Evolutionary conservation across 2,329 filamentous ascomycete species (phyloP).

Genomic region (Epichloe gansuensis): DNA sequence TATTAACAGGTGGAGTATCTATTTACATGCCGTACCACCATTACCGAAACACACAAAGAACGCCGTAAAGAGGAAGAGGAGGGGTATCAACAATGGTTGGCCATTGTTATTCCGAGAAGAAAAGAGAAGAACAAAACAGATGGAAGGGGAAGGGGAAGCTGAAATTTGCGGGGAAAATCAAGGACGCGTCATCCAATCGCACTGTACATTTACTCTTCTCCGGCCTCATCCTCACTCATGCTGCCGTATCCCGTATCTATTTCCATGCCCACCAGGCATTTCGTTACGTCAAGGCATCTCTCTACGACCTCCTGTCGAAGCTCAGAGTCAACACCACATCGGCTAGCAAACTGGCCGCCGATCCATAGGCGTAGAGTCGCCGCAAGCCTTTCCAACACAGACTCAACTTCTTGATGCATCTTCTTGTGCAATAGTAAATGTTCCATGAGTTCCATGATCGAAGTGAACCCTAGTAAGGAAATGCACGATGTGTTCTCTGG

Average conservation of each 20-base stretch:
- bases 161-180: background rate
- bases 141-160: too few species aligned
- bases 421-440: constrained; percentile 34
- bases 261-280: constrained; percentile 47
- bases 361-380: constrained; percentile 50
- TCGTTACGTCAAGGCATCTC: constrained; percentile 43
- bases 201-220: background rate
- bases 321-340: constrained; percentile 36
- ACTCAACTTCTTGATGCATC: constrained; percentile 33
- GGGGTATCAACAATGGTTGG: background rate
- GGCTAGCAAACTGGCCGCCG: constrained; percentile 37
- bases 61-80: background rate
- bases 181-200: background rate
- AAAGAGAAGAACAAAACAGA: background rate
- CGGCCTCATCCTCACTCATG: constrained; percentile 37
- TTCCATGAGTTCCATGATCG: constrained; percentile 46
- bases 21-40: background rate
- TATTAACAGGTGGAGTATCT: constrained; percentile 3
- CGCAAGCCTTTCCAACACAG: constrained; percentile 43
- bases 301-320: constrained; percentile 43
- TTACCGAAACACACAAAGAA: background rate
- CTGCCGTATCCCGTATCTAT: constrained; percentile 48
- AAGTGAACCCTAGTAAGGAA: constrained; percentile 47
- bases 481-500: constrained; percentile 29
- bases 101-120: background rate